A percentile compares a stretch with the other conserved stretches of the same genome.
Evolutionary conservation across 2,329 filamentous ascomycete species (phyloP).

Genomic region (Escovopsis weberi): DNA sequence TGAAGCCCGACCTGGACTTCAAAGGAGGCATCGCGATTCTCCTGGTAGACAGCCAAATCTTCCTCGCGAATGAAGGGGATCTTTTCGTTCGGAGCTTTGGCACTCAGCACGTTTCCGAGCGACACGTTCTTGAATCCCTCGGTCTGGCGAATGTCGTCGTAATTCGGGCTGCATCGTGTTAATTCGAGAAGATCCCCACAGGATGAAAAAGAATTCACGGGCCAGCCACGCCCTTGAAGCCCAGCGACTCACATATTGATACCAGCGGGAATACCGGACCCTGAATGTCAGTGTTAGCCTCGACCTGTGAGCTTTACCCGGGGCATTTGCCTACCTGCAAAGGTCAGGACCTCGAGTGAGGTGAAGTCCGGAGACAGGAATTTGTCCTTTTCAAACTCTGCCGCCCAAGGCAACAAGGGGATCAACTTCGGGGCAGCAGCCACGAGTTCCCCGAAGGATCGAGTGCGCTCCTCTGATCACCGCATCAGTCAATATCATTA

Average conservation of each 20-base stretch:
- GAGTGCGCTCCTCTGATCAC: slow-evolving; percentile 57
- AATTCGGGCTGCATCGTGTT: slow-evolving; percentile 35
- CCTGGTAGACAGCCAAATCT: slow-evolving; percentile 65
- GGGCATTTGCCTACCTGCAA: slow-evolving; percentile 26
- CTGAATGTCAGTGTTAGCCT: slow-evolving; percentile 13
- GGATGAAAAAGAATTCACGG: too few relatives aligned
- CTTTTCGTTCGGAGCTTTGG: slow-evolving; percentile 82
- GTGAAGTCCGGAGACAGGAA: slow-evolving; percentile 95
- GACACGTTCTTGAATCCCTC: slow-evolving; percentile 90
- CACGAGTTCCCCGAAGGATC: slow-evolving; percentile 75
- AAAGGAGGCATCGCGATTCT: slow-evolving; percentile 75
- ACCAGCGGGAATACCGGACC: slow-evolving; percentile 51
- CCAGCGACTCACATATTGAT: slow-evolving; percentile 39
- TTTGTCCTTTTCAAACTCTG: slow-evolving; percentile 89
- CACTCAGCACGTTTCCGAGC: slow-evolving; percentile 80
- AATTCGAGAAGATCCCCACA: slow-evolving; percentile 1
- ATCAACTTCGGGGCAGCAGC: slow-evolving; percentile 70
- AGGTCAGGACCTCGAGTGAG: slow-evolving; percentile 79
- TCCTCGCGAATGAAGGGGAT: slow-evolving; percentile 75
- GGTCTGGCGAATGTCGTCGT: slow-evolving; percentile 64
- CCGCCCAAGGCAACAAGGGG: slow-evolving; percentile 74
- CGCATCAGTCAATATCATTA: neutral
- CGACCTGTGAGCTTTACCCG: slow-evolving; percentile 15
- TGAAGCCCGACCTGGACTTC: slow-evolving; percentile 94
- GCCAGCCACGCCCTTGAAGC: too few relatives aligned